Evolutionary conservation across 1,139 yeast genomes (phyloP), one percentile per base, ranked within the genome.

Genomic region (Saccharomycopsis phalli): DNA sequence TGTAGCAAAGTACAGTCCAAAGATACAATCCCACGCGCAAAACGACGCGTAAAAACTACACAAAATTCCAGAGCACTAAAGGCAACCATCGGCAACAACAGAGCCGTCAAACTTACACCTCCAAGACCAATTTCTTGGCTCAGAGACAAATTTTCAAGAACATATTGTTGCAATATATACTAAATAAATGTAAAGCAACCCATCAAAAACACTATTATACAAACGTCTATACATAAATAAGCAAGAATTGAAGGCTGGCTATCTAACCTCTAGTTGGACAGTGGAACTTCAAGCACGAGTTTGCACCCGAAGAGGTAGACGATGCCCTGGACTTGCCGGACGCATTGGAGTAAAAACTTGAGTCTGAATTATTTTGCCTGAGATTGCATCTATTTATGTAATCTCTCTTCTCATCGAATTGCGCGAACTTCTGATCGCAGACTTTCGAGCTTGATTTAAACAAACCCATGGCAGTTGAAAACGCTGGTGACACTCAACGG

Each of bases 381-480:
- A 34, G 25, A 13, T 28, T 11, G 35, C 46, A 42, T 22, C 46
- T 40, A 25, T 36, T 37, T 11, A 21, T 19, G 25, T 43, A 43
- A 26, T 43, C 47, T 11, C 41, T 31, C 29, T 43, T 43, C 36
- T 43, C 47, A 31, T 43, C 44, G 37, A 43, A 43, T 20, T 35
- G 34, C 3, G 47, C 44, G 34, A 43, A 43, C 36, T 43, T 43
- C 37, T 41, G 31, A 7, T 31, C 33, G 18, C 37, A 36, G 13
- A 27, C 25, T 31, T 18, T 20, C 11, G 23, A 27, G 22, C 34
- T 29, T n/a, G 18, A 23, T n/a, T 30, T 32, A 4, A 40, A 40
- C 17, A 36, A 20, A 13, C 39, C 40, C 40, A 40, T 40, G 14
- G 33, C n/a, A n/a, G n/a, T n/a, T n/a, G n/a, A n/a, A n/a, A n/a